Evolutionary conservation across 495 filamentous ascomycete species (phyloP), one percentile per base, ranked within the genome.

Genomic region (Penicillium odoratum): DNA sequence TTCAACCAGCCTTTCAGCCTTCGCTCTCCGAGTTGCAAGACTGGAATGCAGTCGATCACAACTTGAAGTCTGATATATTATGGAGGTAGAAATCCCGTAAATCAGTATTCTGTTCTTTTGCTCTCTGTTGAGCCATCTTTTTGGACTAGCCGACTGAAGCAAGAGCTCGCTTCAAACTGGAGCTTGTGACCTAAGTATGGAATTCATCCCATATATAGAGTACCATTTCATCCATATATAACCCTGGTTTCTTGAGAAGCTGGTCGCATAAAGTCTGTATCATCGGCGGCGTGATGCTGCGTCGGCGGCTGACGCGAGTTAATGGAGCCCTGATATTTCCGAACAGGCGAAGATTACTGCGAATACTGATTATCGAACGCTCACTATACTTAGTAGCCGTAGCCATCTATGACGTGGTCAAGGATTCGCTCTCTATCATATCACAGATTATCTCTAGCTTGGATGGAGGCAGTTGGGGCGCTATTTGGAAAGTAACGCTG

Each of bases 231-330:
- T 62, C 55, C 3, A 66, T 55, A 44, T 63, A 61, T 50, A 68
- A 25, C 9, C 21, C 28, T n/a, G 46, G 13, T 15, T 50, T 49
- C 25, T 56, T 46, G 10, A 56, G 42, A 29, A 56, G 36, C 15
- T 56, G 46, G 0, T 56, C 34, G 18, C 30, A 56, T 4, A 50
- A 34, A 42, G 54, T 25, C 30, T 66, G 50, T 15, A 68, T 58
- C 46, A 74, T 75, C 25, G 60, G 30, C 45, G 59, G 65, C 44
- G 63, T 65, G 38, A 75, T 61, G 30, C 42, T 55, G 26, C 51
- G 36, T 26, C 9, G 21, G 7, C 31, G 34, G 33, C 30, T 5
- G 49, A 30, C 36, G 31, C 31, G 31, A 34, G 31, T 34, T 34
- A 9, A 34, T 34, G 31, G 31, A 34, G 31, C 31, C 10, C 49